Percentiles rank a stretch among this genome's conserved stretches.
These are phyloP conservation scores for Scedosporium apiospermum DNA, from an alignment of 2,329 filamentous ascomycete genomes.

Conservation along the genomic window DNA sequence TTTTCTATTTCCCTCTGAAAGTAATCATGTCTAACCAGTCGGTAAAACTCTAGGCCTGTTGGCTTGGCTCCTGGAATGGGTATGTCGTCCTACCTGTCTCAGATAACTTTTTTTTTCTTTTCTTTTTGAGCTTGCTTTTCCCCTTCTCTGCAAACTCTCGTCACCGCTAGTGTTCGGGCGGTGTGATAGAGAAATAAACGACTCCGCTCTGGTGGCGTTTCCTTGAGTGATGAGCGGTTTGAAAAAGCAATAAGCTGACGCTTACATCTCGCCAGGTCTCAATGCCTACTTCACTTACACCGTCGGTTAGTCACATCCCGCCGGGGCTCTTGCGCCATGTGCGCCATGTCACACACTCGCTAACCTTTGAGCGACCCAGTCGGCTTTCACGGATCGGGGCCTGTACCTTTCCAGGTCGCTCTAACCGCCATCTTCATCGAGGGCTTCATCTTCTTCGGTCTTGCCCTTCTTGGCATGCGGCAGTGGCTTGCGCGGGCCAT, in stretches of 20 bases:
- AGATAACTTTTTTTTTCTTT: not conserved
- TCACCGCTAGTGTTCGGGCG: not conserved
- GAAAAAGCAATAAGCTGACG: slow-evolving; percentile 7
- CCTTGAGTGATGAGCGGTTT: not conserved
- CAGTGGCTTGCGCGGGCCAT: slow-evolving; percentile 84
- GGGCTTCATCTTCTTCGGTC: slow-evolving; percentile 72
- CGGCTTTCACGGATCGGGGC: slow-evolving; percentile 63
- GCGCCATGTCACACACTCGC: not conserved
- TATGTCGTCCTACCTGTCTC: not conserved
- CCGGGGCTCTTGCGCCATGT: slow-evolving; percentile 12
- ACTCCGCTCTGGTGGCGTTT: not conserved
- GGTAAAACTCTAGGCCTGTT: slow-evolving; percentile 22
- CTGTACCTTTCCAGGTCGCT: slow-evolving; percentile 65
- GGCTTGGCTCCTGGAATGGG: slow-evolving; percentile 29
- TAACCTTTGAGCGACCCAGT: slow-evolving; percentile 29
- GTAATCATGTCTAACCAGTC: slow-evolving; percentile 3
- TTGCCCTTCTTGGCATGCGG: slow-evolving; percentile 71
- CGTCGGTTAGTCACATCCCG: slow-evolving; percentile 13
- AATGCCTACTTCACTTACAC: slow-evolving; percentile 83
- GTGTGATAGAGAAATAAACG: not conserved
- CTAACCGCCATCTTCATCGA: slow-evolving; percentile 84
- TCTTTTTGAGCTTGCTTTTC: not conserved
- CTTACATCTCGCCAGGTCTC: slow-evolving; percentile 31
- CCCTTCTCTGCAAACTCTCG: not conserved
- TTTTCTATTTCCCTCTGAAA: not conserved